These are phyloP conservation scores for Musa schizocarpa DNA, from an alignment of 176 grass and related monocot species.

Conservation along the genomic window DNA sequence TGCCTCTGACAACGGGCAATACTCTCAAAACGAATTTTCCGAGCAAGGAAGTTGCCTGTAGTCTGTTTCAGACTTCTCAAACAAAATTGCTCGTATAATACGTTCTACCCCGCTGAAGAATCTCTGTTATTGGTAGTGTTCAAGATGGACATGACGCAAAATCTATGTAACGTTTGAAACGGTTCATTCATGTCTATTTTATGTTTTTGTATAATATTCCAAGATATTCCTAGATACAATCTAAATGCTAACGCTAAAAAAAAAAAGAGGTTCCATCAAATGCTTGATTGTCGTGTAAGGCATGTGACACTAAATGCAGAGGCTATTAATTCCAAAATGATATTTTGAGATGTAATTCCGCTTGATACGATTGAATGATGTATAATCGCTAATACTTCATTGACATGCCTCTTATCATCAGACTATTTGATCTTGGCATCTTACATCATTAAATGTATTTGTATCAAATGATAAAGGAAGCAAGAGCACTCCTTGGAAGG, in stretches of 20 bases:
- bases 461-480: constrained; percentile 56
- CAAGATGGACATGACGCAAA: not conserved
- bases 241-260: not conserved
- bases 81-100: too few species aligned
- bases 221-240: not conserved
- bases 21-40: too few species aligned
- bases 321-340: not conserved
- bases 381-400: too few species aligned
- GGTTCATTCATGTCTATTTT: not conserved
- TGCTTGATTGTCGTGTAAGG: not conserved
- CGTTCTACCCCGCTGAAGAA: not conserved
- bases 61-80: too few species aligned
- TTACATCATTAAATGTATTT: not conserved
- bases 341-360: not conserved
- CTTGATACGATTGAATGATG: not conserved
- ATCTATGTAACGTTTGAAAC: not conserved
- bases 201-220: not conserved
- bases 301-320: not conserved
- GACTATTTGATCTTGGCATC: constrained; percentile 8
- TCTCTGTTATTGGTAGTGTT: not conserved
- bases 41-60: too few species aligned
- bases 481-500: constrained; percentile 77
- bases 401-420: too few species aligned
- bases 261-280: not conserved
- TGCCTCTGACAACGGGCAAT: too few species aligned